Base-by-base conservation (phyloP, 2,329 filamentous ascomycete species). In the Fusarium torulosum region DNA sequence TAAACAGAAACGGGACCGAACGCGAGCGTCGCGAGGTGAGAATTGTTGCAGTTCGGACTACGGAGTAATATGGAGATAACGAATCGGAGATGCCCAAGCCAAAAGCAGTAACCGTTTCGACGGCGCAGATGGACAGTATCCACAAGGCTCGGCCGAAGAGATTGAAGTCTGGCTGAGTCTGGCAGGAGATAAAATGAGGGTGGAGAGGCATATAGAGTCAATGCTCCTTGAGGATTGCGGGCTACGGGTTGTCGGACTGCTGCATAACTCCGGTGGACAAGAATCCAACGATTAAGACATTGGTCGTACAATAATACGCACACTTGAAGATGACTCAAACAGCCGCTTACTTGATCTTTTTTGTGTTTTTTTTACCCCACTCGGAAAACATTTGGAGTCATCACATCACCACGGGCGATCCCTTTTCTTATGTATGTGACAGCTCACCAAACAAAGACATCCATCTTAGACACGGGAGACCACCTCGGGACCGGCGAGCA, bases 51-150 rank as follows among this genome's bases (percentile, higher is more conserved):
- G 27, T 13, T 29, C 27, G 27, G 27, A 29, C 27, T 29, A 29
- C 23, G 23, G 23, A 23, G n/a, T n/a, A n/a, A n/a, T 10, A 29
- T 29, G 27, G 27, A 29, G 27, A 29, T 29, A 27, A 35, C 37
- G 45, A 37, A 25, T 29, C 27, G 27, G 27, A 29, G 10, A 29
- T 13, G 9, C 10, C 35, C 60, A 27, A 33, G 35, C 50, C 58
- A 25, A 70, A 72, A 68, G 50, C 59, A 65, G 70, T 42, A 65
- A 70, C 61, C 63, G 60, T 72, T 73, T 73, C 70, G 68, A 59
- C 54, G 49, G 27, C 50, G 49, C 41, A 41, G 38, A 41, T 15
- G 7, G 20, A 15, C 11, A 19, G 7, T 21, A 47, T 47, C 65
- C 57, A 65, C 63, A 43, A 44, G 44, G 50, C 43, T 64, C 53